Evolutionary conservation across 164 flowering plant species (phyloP).

Genomic region (Umbilicus rupestris): DNA sequence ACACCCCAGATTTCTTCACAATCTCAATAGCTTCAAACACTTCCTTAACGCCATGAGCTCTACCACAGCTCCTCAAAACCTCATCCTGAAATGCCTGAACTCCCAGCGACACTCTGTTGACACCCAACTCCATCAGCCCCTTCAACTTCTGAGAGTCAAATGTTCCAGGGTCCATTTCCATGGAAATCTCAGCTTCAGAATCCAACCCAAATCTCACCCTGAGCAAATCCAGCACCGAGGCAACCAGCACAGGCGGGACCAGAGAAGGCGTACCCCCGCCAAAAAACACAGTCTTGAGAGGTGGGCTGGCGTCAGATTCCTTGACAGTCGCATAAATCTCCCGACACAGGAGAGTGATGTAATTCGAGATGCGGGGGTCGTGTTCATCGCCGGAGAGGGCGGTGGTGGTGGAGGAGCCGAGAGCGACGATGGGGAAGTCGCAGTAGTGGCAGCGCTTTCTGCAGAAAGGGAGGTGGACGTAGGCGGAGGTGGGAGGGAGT

Average conservation of each 20-base stretch:
- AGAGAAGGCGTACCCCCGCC: constrained; percentile 98
- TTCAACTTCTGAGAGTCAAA: constrained; percentile 53
- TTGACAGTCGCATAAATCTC: constrained; percentile 52
- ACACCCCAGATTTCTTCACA: constrained; percentile 49
- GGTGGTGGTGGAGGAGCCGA: constrained; percentile 47
- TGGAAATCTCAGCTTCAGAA: constrained; percentile 63
- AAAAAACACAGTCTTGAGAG: constrained; percentile 76
- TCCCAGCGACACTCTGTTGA: constrained; percentile 92
- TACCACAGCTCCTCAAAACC: constrained; percentile 69
- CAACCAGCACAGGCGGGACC: constrained; percentile 69
- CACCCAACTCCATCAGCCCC: constrained; percentile 59
- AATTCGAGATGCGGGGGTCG: constrained; percentile 67
- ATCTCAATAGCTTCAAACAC: constrained; percentile 71
- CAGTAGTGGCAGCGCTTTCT: constrained; percentile 95
- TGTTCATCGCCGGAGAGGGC: constrained; percentile 21
- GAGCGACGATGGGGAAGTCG: constrained; percentile 90
- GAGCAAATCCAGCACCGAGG: constrained; percentile 40
- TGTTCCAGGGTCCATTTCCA: constrained; percentile 98
- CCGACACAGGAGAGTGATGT: constrained; percentile 45
- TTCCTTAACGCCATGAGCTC: constrained; percentile 76
- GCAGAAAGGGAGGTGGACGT: constrained; percentile 94
- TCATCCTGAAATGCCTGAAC: constrained; percentile 93
- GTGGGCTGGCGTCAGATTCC: constrained; percentile 23
- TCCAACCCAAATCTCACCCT: constrained; percentile 52
- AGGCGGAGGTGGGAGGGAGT: constrained; percentile 72